Evolutionary conservation across 108 stramenopile genomes (phyloP), one percentile per base, ranked within the genome.

Genomic region (Epithemia pelagica): DNA sequence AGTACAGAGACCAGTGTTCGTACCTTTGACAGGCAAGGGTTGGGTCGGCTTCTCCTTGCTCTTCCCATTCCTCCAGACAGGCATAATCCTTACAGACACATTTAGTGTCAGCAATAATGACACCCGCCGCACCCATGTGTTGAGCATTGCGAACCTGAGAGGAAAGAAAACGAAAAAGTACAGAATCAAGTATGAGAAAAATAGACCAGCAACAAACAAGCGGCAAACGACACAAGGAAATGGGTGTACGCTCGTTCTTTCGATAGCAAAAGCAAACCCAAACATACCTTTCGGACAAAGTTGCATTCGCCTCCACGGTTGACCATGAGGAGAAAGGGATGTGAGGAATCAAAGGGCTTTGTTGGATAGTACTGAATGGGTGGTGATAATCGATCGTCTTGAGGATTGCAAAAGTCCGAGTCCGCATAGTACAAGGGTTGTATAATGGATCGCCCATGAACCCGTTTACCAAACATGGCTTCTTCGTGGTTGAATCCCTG

Each of bases 251-350:
- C n/a, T n/a, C n/a, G n/a, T n/a, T n/a, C n/a, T n/a, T n/a, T n/a
- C n/a, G n/a, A n/a, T n/a, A n/a, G n/a, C n/a, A n/a, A n/a, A n/a
- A n/a, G n/a, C n/a, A n/a, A n/a, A n/a, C n/a, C n/a, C n/a, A n/a
- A n/a, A 5, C 90, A 76, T 37, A 91, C 91, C 77, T 94, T 94
- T 60, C 70, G 77, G 22, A 95, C 96, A 70, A 97, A 97, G 67
- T 92, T 91, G 74, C 96, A 97, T 5, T 57, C 26, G 31, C 77
- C 86, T 7, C 95, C 95, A 25, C 95, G 88, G 61, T 96, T 93
- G 27, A 95, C 91, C 94, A 97, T 89, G 54, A 97, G 78, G 60
- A 97, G 92, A 78, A 78, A 97, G 7, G 96, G 95, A 52, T 76
- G 78, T 21, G 76, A 32, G 75, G 82, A 90, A 20, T 3, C 3